phyloP scores from a whole-genome alignment of 2,329 filamentous ascomycete genomes.

The Ophiobolus disseminans region DNA sequence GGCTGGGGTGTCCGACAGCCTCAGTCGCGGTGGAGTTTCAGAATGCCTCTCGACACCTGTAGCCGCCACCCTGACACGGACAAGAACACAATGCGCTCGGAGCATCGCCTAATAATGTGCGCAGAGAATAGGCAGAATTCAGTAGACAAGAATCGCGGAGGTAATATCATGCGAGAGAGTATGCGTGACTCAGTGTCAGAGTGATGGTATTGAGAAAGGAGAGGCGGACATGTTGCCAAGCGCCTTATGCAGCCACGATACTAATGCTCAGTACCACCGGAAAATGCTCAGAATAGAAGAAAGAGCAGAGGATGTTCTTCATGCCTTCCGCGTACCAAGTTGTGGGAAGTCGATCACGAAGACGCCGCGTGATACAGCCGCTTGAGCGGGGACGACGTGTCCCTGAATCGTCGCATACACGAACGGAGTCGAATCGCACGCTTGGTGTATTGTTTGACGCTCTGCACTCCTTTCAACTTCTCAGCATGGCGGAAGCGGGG shows the following conservation, averaged over 20 bases:
- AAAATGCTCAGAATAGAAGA: slow-evolving; percentile 29
- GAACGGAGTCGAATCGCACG: neutral
- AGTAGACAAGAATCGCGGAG: slow-evolving; percentile 23
- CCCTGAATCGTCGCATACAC: neutral
- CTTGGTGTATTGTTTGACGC: slow-evolving; percentile 1
- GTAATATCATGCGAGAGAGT: slow-evolving; percentile 38
- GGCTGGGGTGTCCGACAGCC: slow-evolving; percentile 31
- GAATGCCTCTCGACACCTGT: slow-evolving; percentile 32
- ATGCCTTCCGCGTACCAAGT: slow-evolving; percentile 29
- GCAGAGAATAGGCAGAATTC: slow-evolving; percentile 14
- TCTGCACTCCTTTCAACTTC: neutral
- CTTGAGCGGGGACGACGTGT: neutral
- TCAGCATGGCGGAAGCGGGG: slow-evolving; percentile 17
- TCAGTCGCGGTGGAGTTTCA: slow-evolving; percentile 46
- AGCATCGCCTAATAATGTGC: slow-evolving; percentile 10
- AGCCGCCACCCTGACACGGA: slow-evolving; percentile 32
- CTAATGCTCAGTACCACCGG: slow-evolving; percentile 28
- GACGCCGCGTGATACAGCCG: neutral
- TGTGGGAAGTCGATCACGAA: neutral
- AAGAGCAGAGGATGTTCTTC: slow-evolving; percentile 38
- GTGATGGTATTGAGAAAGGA: slow-evolving; percentile 38
- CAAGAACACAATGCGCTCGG: slow-evolving; percentile 38
- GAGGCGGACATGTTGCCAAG: slow-evolving; percentile 30
- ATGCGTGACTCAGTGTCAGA: slow-evolving; percentile 17
- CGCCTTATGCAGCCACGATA: slow-evolving; percentile 34